Evolutionary conservation across 352 stramenopile genomes (phyloP), one percentile per base, ranked within the genome.

Genomic region (Phytophthora tubulina): DNA sequence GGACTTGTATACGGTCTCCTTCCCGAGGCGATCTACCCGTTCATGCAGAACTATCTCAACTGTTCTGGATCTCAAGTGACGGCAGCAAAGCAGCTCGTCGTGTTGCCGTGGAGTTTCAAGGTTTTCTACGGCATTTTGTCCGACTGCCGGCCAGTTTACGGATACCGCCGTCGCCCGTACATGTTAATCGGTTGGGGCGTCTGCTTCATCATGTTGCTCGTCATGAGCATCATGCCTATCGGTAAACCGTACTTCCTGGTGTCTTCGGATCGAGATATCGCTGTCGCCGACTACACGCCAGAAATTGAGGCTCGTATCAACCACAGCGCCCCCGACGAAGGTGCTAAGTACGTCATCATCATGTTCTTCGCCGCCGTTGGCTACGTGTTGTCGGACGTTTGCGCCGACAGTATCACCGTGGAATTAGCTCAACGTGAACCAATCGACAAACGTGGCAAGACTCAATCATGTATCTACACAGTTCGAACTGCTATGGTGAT

Each of bases 311-410:
- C 70, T 10, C 67, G 65, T 1, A 70, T 88, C 56, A 84, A 88
- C 54, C 50, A 63, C 10, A 33, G 55, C 41, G 83, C 83, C 0
- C 39, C 62, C 0, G 35, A 68, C 0, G 39, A 79, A 38, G 80
- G 72, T 4, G 75, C 50, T 51, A 84, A 84, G 54, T 93, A 90
- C 74, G 72, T 88, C 10, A 64, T 91, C 3, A 46, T 90, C 17
- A 91, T 97, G 78, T 85, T 95, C 44, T 59, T 94, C 14, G 82
- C 87, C 0, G 82, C 86, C 2, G 32, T 92, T 14, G 88, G 88
- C 13, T 96, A 95, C 64, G 74, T 95, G 15, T 79, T 94, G 58
- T 78, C 88, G 0, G 87, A 95, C 61, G 86, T 95, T 1, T 79
- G 79, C 9, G 79, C 82, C 17, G 89, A 96, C 70, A 85, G 76